Percentiles rank a stretch among this genome's conserved stretches.
These are phyloP conservation scores for Cutaneotrichosporon cavernicola DNA, from an alignment of 1,284 basidiomycete genomes.

Conservation along the genomic window DNA sequence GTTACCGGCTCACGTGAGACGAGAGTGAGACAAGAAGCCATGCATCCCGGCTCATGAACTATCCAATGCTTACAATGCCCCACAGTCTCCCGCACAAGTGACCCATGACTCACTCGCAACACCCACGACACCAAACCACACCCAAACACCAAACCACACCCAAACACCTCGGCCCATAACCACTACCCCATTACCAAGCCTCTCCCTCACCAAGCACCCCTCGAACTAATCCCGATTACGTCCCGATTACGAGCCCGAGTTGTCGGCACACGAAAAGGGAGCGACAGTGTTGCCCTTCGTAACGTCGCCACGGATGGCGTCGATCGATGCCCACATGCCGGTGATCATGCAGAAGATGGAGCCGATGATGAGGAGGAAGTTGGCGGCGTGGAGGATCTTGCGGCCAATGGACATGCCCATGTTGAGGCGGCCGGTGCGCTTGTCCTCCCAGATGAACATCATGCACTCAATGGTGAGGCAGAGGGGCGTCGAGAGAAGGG, in stretches of 20 bases:
- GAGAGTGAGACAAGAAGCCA: not conserved
- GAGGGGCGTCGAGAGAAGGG: conserved; percentile 26
- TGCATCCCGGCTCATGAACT: not conserved
- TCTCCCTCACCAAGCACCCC: no score
- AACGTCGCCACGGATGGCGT: conserved; percentile 26
- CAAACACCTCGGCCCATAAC: not conserved
- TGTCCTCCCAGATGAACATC: conserved; percentile 40
- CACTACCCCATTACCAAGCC: no score
- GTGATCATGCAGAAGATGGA: conserved; percentile 36
- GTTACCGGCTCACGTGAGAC: not conserved
- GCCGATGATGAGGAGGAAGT: conserved; percentile 31
- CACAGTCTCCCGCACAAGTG: not conserved
- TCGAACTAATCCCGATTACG: not conserved
- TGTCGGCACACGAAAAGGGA: conserved; percentile 34
- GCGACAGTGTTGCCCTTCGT: conserved; percentile 16
- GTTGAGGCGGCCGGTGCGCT: conserved; percentile 16
- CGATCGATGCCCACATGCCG: conserved; percentile 33
- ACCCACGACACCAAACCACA: not conserved
- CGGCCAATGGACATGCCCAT: conserved; percentile 2
- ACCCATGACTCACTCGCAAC: not conserved
- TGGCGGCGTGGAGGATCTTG: conserved; percentile 28
- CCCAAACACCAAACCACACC: not conserved
- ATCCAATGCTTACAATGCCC: not conserved
- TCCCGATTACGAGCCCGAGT: conserved; percentile 15
- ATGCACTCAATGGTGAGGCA: conserved; percentile 24